phyloP scores from a whole-genome alignment of 805 yeast genomes.

The Lipomyces lipofer region DNA sequence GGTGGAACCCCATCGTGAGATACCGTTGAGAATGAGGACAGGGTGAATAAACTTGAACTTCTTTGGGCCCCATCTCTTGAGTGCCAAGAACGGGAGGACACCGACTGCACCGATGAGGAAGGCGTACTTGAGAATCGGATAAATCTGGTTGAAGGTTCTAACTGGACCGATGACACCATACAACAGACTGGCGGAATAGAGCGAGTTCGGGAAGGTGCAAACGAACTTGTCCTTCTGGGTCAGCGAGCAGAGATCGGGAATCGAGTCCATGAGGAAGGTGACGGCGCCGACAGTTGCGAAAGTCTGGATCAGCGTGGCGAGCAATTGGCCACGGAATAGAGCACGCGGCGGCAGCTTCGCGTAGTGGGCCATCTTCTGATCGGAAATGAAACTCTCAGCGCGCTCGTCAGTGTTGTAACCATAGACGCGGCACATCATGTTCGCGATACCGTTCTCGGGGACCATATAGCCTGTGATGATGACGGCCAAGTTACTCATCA shows the following conservation, averaged over 20 bases:
- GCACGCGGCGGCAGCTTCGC: slow-evolving; percentile 46
- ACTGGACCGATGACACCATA: slow-evolving; percentile 4
- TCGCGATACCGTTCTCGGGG: slow-evolving; percentile 56
- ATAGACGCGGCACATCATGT: slow-evolving; percentile 52
- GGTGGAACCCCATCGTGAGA: slow-evolving; percentile 15
- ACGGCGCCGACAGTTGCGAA: slow-evolving; percentile 13
- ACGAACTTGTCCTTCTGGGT: slow-evolving; percentile 13
- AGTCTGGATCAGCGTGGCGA: slow-evolving; percentile 13
- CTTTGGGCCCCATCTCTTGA: slow-evolving; percentile 6
- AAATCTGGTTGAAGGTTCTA: not conserved
- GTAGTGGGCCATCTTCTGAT: slow-evolving; percentile 58
- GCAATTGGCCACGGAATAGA: slow-evolving; percentile 42
- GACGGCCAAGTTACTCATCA: slow-evolving; percentile 38
- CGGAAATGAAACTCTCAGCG: slow-evolving; percentile 61
- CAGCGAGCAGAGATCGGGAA: slow-evolving; percentile 8
- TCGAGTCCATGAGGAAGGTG: slow-evolving; percentile 1
- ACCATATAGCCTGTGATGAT: slow-evolving; percentile 19
- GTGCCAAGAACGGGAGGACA: slow-evolving; percentile 6
- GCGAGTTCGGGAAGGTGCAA: slow-evolving; percentile 14
- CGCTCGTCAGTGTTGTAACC: slow-evolving; percentile 64
- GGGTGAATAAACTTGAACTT: slow-evolving; percentile 8
- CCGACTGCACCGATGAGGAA: slow-evolving; percentile 4
- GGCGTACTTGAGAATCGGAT: slow-evolving; percentile 1
- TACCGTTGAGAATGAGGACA: slow-evolving; percentile 7
- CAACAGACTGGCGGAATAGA: slow-evolving; percentile 13